Conservation (phyloP, 2,329 filamentous ascomycete genomes). For the Neonectria neomacrospora region DNA sequence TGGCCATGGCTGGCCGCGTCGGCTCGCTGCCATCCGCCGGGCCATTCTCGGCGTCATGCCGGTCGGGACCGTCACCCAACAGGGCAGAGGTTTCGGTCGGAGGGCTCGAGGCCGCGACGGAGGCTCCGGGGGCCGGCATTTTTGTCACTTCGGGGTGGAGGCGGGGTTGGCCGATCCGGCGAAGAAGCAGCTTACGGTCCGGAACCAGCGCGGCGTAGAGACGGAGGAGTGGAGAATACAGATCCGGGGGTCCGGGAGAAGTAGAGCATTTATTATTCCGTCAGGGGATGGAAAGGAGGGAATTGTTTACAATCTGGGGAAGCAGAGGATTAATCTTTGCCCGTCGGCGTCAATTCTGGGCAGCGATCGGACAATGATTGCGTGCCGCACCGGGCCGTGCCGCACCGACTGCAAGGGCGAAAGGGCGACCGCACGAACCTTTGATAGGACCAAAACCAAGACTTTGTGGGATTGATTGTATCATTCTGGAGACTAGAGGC, state of each 20-base stretch:
- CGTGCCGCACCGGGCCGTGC: slow-evolving; percentile 19
- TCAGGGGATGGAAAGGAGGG: background rate
- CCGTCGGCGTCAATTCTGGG: slow-evolving; percentile 31
- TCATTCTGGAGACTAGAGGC: slow-evolving; percentile 20
- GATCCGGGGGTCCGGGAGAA: background rate
- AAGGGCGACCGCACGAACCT: slow-evolving; percentile 5
- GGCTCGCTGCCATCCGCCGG: slow-evolving; percentile 6
- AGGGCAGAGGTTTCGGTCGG: slow-evolving; percentile 45
- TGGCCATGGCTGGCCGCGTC: slow-evolving; percentile 38
- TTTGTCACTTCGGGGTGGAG: background rate
- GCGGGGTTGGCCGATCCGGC: slow-evolving; percentile 7
- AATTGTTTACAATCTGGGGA: background rate
- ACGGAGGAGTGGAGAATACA: background rate
- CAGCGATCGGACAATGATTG: slow-evolving; percentile 15
- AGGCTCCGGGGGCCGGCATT: slow-evolving; percentile 28
- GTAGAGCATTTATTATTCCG: background rate
- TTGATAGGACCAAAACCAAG: background rate
- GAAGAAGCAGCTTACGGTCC: background rate
- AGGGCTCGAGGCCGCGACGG: slow-evolving; percentile 2
- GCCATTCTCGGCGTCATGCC: slow-evolving; percentile 30
- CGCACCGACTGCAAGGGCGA: slow-evolving; percentile 7
- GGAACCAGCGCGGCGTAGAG: background rate
- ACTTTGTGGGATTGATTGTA: slow-evolving; percentile 24
- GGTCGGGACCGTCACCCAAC: slow-evolving; percentile 29
- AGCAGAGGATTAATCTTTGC: background rate